Evolutionary conservation across 768 basidiomycete species (phyloP).

Genomic region (Russula lepida): DNA sequence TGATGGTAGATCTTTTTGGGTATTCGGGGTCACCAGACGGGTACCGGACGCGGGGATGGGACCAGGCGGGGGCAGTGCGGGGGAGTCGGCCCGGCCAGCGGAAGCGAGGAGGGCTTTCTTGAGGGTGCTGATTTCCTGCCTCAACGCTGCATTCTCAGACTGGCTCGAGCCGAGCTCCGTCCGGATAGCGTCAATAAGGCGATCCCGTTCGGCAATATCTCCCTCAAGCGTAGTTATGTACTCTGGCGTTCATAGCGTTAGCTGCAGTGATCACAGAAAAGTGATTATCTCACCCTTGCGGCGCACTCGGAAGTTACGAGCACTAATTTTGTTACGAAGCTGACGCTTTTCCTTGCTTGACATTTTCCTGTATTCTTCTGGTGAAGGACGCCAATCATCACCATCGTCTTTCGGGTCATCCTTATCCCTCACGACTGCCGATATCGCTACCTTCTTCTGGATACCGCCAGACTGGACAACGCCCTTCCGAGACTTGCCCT

Average conservation of each 20-base stretch:
- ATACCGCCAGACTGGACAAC: constrained; percentile 70
- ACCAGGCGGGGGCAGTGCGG: constrained; percentile 39
- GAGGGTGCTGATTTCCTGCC: constrained; percentile 64
- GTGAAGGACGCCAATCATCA: constrained; percentile 78
- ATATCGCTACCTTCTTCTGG: constrained; percentile 43
- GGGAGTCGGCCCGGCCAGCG: constrained; percentile 37
- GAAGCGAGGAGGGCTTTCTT: constrained; percentile 70
- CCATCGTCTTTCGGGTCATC: constrained; percentile 48
- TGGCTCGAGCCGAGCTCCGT: constrained; percentile 71
- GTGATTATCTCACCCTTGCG: constrained; percentile 61
- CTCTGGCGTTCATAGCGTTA: constrained; percentile 38
- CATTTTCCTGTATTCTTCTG: constrained; percentile 95
- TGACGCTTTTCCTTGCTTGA: constrained; percentile 94
- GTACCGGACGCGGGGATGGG: constrained; percentile 28
- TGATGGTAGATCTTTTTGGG: constrained; percentile 67
- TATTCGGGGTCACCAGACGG: constrained; percentile 52
- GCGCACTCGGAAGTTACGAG: constrained; percentile 89
- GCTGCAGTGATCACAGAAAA: not conserved
- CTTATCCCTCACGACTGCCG: constrained; percentile 31
- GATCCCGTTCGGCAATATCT: constrained; percentile 88
- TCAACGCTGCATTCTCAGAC: constrained; percentile 75
- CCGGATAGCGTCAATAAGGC: constrained; percentile 80
- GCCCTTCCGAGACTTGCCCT: constrained; percentile 56
- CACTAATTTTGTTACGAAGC: constrained; percentile 92
- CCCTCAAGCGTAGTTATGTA: constrained; percentile 94